Percentiles rank a stretch among this genome's conserved stretches.
phyloP scores from a whole-genome alignment of 1,284 basidiomycete species.

The Ustilago crameri region DNA sequence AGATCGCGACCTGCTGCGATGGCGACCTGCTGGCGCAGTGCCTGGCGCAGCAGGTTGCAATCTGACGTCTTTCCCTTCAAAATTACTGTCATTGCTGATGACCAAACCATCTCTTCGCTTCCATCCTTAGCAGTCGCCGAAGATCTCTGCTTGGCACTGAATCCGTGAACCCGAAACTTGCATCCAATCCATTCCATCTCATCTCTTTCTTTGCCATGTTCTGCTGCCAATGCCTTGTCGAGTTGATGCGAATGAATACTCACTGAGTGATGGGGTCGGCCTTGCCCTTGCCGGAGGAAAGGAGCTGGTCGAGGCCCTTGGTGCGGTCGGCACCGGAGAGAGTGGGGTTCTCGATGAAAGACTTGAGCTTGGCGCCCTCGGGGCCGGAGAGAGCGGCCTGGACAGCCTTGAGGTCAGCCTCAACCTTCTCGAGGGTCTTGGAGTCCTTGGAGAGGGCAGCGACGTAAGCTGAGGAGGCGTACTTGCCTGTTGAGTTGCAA shows the following conservation, averaged over 20 bases:
- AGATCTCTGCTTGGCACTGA: no score
- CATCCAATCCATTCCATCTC: not conserved
- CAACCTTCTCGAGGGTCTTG: constrained; percentile 67
- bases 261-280: constrained; percentile 65
- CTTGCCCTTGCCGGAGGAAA: constrained; percentile 68
- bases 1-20: no score
- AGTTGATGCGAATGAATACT: constrained; percentile 22
- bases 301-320: constrained; percentile 77
- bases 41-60: no score
- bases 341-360: constrained; percentile 88
- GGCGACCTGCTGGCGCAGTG: no score
- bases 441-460: constrained; percentile 83
- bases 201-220: not conserved
- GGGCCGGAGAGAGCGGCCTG: constrained; percentile 59
- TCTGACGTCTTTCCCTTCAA: no score
- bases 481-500: constrained; percentile 78
- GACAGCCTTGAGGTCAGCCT: constrained; percentile 76
- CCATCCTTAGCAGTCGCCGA: no score
- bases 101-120: no score
- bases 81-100: no score
- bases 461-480: constrained; percentile 91
- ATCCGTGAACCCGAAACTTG: not conserved
- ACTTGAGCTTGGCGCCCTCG: constrained; percentile 73
- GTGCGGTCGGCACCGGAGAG: constrained; percentile 82
- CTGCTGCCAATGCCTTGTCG: not conserved